These are phyloP conservation scores for Cryphonectria carpinicola DNA, from an alignment of 2,329 filamentous ascomycete genomes.

Conservation along the genomic window DNA sequence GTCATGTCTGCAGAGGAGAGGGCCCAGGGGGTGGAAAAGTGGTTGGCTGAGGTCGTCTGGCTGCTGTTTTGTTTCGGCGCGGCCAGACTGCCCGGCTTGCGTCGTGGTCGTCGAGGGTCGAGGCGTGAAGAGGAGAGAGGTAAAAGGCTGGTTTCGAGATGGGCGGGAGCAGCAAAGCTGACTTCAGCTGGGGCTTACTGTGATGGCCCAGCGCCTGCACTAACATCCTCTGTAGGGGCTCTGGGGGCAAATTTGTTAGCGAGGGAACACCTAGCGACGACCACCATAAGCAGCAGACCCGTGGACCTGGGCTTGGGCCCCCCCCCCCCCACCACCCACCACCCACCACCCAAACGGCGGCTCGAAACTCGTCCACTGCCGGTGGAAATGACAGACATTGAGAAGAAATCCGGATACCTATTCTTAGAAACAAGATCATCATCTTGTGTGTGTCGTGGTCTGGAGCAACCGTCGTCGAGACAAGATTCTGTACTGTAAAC, in stretches of 20 bases:
- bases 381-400: constrained; percentile 7
- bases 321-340: too few species aligned
- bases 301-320: constrained; percentile 15
- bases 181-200: constrained; percentile 5
- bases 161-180: constrained; percentile 14
- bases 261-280: not conserved
- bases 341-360: constrained; percentile 17
- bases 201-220: constrained; percentile 18
- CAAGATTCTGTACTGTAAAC: not conserved
- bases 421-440: constrained; percentile 16
- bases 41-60: constrained; percentile 20
- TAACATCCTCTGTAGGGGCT: not conserved
- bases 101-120: constrained; percentile 8
- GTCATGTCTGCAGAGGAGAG: not conserved
- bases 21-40: not conserved
- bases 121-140: not conserved
- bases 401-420: constrained; percentile 4
- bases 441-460: not conserved
- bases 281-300: constrained; percentile 18
- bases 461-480: not conserved
- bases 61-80: constrained; percentile 19
- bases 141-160: constrained; percentile 24
- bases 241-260: constrained; percentile 9
- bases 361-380: constrained; percentile 23
- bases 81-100: constrained; percentile 23